Evolutionary conservation across 164 flowering plant species (phyloP).

Genomic region (Stephania yunnanensis): DNA sequence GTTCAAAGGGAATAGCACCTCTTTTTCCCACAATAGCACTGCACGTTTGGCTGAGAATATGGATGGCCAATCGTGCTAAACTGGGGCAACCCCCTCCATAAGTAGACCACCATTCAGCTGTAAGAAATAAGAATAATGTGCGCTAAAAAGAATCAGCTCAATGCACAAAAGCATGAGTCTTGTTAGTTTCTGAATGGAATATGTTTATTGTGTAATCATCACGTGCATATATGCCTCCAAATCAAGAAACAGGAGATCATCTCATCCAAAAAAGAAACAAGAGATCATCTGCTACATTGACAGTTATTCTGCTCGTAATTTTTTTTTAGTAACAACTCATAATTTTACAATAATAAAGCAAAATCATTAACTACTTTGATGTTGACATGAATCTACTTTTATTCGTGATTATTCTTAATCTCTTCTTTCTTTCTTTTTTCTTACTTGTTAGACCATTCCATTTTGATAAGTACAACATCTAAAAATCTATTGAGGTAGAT

Average conservation of each 20-base stretch:
- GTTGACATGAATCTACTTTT: neutral
- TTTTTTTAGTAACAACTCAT: no score
- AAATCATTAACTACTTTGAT: neutral
- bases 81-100: conserved; percentile 91
- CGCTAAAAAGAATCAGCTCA: conserved; percentile 13
- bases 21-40: conserved; percentile 35
- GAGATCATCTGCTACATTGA: no score
- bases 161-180: neutral
- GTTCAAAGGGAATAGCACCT: conserved; percentile 35
- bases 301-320: neutral
- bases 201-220: no score
- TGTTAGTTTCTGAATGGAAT: no score
- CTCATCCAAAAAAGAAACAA: neutral
- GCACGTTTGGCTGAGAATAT: conserved; percentile 75
- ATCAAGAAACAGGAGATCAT: neutral
- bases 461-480: neutral
- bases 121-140: neutral
- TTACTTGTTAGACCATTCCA: neutral
- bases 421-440: no score
- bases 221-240: neutral
- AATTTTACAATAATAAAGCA: neutral
- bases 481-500: no score
- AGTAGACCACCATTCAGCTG: conserved; percentile 95
- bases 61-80: conserved; percentile 67
- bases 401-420: neutral